Base-by-base conservation (phyloP, 179 eudicot genomes). In the Carnegiea gigantea region DNA sequence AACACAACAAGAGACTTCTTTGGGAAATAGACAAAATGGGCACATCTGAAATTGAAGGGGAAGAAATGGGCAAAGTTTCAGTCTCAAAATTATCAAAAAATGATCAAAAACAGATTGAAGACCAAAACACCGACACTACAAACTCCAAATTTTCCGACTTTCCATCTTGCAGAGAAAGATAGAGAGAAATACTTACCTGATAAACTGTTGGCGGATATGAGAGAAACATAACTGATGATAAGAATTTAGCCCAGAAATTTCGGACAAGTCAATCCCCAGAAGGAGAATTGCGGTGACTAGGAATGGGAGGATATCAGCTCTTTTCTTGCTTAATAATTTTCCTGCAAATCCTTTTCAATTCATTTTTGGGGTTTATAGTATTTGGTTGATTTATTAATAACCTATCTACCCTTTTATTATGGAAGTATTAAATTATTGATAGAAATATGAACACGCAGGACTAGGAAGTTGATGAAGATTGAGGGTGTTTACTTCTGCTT, bases 201-300 rank as follows among this genome's bases (percentile, higher is more conserved):
- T 71, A 73, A 62, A 18, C 26, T 72, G 21, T 17, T 59, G 80
- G 1, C 68, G 77, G 83, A 44, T 76, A 84, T 26, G 83, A 76
- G n/a, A 54, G 70, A 67, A 17, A 68, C 74, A 26, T 23, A 4
- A 28, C 21, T 48, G 76, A 83, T 65, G 82, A 83, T 79, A 54
- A 73, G 73, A 43, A 26, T 24, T 70, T 80, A 70, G 36, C 73
- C 68, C 59, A 54, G 54, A 76, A 80, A 60, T 57, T 51, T 80
- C 44, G 70, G 77, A 62, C 48, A 78, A 76, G 76, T 46, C 48
- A 36, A 77, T 73, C n/a, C 44, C 53, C 44, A 26, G 36, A 72
- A 70, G 33, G 28, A 80, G 44, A 84, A 80, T 76, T 84, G 80
- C 62, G 78, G 86, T 80, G 86, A 80, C 43, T 72, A 40, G 40